A percentile compares a stretch with the other conserved stretches of the same genome.
phyloP scores from a whole-genome alignment of 2,329 filamentous ascomycete species.

The Penicillium sp. region DNA sequence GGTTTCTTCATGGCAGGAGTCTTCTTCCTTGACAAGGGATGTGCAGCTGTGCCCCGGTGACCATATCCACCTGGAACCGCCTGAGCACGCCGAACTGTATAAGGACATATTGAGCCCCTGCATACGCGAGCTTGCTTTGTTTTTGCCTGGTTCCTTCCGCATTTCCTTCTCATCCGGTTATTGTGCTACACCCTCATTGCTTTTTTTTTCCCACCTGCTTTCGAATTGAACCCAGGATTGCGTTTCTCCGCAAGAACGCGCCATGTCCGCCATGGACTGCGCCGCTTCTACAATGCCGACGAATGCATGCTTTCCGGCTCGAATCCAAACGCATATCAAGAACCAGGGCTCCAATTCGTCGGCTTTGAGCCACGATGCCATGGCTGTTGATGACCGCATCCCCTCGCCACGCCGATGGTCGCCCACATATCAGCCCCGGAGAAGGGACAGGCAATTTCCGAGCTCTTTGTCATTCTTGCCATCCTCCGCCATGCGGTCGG shows the following conservation, averaged over 20 bases:
- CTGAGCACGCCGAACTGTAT: constrained; percentile 25
- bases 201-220: constrained; percentile 16
- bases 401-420: constrained; percentile 28
- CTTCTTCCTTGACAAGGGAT: constrained; percentile 32
- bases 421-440: constrained; percentile 29
- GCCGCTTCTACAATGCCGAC: constrained; percentile 24
- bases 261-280: constrained; percentile 34
- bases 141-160: constrained; percentile 13
- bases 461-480: constrained; percentile 37
- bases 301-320: constrained; percentile 22
- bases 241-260: constrained; percentile 13
- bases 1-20: constrained; percentile 19
- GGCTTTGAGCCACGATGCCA: constrained; percentile 19
- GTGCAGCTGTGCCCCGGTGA: constrained; percentile 19
- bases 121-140: constrained; percentile 16
- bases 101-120: constrained; percentile 30
- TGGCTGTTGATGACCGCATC: constrained; percentile 14
- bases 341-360: constrained; percentile 22
- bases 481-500: constrained; percentile 28
- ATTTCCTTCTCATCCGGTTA: constrained; percentile 22
- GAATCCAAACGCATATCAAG: constrained; percentile 22
- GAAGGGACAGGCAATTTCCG: constrained; percentile 33
- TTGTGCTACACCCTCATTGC: constrained; percentile 22
- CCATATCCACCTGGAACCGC: constrained; percentile 15
- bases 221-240: constrained; percentile 11